Evolutionary conservation across 2,329 filamentous ascomycete genomes (phyloP).

Genomic region (Calcarisporium arbuscula): DNA sequence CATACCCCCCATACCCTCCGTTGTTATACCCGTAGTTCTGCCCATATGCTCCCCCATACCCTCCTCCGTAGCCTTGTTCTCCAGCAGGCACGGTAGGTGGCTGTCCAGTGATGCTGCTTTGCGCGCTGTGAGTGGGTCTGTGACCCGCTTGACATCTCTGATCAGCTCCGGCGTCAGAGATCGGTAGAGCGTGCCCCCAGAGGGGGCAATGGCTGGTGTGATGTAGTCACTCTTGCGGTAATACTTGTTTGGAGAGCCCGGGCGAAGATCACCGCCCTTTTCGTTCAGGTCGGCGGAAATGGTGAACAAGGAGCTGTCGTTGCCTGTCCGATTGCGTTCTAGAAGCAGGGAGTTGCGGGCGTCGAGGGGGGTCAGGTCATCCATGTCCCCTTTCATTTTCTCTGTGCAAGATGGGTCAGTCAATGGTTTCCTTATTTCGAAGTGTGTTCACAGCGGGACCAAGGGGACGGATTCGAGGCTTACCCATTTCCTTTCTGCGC

Average conservation of each 20-base stretch:
- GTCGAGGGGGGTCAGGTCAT: constrained; percentile 80
- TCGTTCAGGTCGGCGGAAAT: constrained; percentile 32
- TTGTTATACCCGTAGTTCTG: constrained; percentile 13
- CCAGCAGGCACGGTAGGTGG: too few relatives aligned
- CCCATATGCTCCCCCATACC: constrained; percentile 10
- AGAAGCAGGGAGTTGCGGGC: constrained; percentile 81
- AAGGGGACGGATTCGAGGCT: constrained; percentile 29
- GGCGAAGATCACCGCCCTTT: constrained; percentile 23
- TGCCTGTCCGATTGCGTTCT: constrained; percentile 33
- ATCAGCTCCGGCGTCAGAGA: constrained; percentile 34
- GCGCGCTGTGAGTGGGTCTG: too few relatives aligned
- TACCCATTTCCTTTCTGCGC: constrained; percentile 84
- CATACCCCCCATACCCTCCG: too few relatives aligned
- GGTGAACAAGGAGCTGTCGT: constrained; percentile 36
- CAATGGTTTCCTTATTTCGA: constrained; percentile 3
- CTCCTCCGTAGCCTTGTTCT: too few relatives aligned
- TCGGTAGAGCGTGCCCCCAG: constrained; percentile 24
- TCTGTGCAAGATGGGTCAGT: constrained; percentile 42
- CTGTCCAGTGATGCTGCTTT: too few relatives aligned
- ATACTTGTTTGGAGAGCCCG: constrained; percentile 27
- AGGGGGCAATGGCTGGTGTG: constrained; percentile 15
- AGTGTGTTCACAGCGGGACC: too few relatives aligned
- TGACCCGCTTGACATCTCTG: constrained; percentile 22
- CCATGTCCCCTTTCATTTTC: constrained; percentile 68
- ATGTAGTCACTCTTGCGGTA: constrained; percentile 15